These are phyloP conservation scores for Myrmaecium sp. DNA, from an alignment of 2,329 filamentous ascomycete species.

Conservation along the genomic window DNA sequence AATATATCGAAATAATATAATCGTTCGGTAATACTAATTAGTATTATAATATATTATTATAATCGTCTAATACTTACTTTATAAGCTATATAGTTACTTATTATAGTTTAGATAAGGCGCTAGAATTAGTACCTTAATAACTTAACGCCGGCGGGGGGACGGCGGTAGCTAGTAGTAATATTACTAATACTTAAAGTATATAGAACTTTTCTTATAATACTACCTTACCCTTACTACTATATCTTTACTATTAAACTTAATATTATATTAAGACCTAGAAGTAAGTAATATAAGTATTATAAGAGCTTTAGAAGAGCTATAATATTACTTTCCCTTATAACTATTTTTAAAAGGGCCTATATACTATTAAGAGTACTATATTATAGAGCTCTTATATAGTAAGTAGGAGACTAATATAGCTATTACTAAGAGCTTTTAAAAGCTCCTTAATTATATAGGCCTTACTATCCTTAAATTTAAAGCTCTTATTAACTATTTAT, in stretches of 20 bases:
- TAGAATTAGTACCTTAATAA: too few species aligned
- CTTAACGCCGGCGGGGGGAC: too few species aligned
- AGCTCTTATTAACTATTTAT: too few species aligned
- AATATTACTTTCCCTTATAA: constrained; percentile 1
- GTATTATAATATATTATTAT: neutral
- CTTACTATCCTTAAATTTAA: too few species aligned
- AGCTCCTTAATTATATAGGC: too few species aligned
- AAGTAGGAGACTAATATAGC: too few species aligned
- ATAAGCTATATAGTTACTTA: too few species aligned
- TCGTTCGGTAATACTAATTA: neutral
- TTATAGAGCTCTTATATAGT: too few species aligned
- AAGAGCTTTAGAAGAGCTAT: neutral
- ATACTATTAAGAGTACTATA: constrained; percentile 1
- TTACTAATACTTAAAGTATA: neutral
- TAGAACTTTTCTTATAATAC: neutral
- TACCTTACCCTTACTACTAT: neutral
- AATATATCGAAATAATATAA: neutral
- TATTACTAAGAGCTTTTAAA: too few species aligned
- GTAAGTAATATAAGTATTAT: neutral
- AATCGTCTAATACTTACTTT: neutral
- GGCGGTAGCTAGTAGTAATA: neutral
- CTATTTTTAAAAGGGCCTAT: too few species aligned
- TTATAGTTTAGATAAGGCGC: too few species aligned
- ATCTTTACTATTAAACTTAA: neutral
- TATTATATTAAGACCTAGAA: neutral